These are phyloP conservation scores for Nicotiana tabacum DNA, from an alignment of 257 asterid species.

Conservation along the genomic window DNA sequence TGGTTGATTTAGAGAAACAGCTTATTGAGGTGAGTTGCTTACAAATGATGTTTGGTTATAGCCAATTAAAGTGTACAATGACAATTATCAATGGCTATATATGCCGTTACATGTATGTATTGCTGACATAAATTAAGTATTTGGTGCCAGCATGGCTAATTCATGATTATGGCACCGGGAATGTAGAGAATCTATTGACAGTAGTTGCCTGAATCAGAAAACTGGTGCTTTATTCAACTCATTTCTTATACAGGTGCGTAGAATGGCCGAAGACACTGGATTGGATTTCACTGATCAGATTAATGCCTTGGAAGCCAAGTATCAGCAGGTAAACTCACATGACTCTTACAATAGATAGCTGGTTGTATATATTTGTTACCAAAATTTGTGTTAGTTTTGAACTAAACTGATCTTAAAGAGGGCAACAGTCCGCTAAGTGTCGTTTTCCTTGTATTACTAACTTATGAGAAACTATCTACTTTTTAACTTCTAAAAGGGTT, in stretches of 20 bases:
- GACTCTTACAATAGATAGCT: not conserved
- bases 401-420: not conserved
- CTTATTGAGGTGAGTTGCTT: slow-evolving; percentile 53
- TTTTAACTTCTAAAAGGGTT: not conserved
- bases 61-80: slow-evolving; percentile 14
- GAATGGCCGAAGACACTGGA: slow-evolving; percentile 88
- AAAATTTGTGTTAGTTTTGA: not conserved
- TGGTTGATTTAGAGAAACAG: slow-evolving; percentile 65
- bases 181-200: not conserved
- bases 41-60: slow-evolving; percentile 11
- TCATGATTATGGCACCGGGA: not conserved
- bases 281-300: slow-evolving; percentile 79
- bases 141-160: not conserved
- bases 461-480: not conserved
- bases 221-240: not conserved
- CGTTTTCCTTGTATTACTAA: not conserved
- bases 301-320: slow-evolving; percentile 63
- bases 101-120: not conserved
- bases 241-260: slow-evolving; percentile 53
- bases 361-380: not conserved
- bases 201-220: not conserved
- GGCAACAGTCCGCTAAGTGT: not conserved
- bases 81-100: slow-evolving; percentile 18
- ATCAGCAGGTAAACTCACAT: slow-evolving; percentile 55
- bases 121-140: not conserved